A percentile compares a stretch with the other conserved stretches of the same genome.
phyloP scores from a whole-genome alignment of 805 yeast genomes.

The Starmerella asiatica region DNA sequence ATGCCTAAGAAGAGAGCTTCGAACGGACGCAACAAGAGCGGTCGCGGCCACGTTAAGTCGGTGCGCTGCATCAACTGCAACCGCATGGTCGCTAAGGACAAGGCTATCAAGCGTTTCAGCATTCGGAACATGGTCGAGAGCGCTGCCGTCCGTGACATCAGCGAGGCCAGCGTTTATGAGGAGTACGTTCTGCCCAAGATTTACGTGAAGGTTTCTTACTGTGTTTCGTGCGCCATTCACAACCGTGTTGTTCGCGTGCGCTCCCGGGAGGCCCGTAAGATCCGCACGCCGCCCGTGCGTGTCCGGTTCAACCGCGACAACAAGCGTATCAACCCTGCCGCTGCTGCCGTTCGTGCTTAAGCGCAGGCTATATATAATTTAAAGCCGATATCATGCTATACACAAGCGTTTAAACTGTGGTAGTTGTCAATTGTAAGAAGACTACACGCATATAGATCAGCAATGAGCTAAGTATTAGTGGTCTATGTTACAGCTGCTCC shows the following conservation, averaged over 20 bases:
- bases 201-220: constrained; percentile 99
- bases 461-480: too few relatives aligned
- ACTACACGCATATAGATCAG: too few relatives aligned
- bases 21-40: constrained; percentile 99
- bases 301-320: constrained; percentile 91
- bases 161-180: constrained; percentile 98
- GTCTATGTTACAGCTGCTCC: too few relatives aligned
- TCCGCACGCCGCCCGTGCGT: constrained; percentile 98
- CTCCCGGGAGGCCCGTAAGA: constrained; percentile 96
- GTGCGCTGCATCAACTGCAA: constrained; percentile 99
- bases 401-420: too few relatives aligned
- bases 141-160: constrained; percentile 97
- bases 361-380: constrained; percentile 7
- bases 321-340: constrained; percentile 91
- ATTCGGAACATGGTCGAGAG: constrained; percentile 99
- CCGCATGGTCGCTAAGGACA: constrained; percentile 99
- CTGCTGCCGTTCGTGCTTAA: constrained; percentile 50
- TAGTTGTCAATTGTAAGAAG: too few relatives aligned
- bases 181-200: constrained; percentile 99
- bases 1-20: constrained; percentile 99
- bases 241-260: constrained; percentile 99
- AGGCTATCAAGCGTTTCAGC: constrained; percentile 99
- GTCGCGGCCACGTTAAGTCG: constrained; percentile 99
- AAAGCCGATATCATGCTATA: too few relatives aligned
- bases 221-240: constrained; percentile 99